These are phyloP conservation scores for Baeospora myosura DNA, from an alignment of 1,284 basidiomycete genomes.

Conservation along the genomic window DNA sequence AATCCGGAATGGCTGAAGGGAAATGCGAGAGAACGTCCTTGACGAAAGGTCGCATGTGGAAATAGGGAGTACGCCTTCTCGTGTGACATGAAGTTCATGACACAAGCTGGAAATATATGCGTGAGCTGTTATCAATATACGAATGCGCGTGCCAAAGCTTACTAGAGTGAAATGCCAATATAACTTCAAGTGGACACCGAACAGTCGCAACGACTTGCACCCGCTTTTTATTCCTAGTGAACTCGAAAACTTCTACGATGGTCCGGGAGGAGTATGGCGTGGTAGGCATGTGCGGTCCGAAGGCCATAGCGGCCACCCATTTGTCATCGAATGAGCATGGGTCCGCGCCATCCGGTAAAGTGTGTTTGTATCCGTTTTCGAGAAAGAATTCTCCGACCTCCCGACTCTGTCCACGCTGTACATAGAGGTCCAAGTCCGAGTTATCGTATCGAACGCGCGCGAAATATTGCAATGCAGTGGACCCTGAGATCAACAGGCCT, in stretches of 20 bases:
- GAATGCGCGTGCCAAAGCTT: neutral
- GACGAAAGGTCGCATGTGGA: slow-evolving; percentile 22
- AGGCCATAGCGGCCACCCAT: too few species aligned
- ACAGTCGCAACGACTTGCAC: neutral
- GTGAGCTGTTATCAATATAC: neutral
- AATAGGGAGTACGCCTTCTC: slow-evolving; percentile 21
- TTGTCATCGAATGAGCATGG: too few species aligned
- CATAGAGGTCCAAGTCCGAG: slow-evolving; percentile 43
- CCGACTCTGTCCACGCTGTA: slow-evolving; percentile 19
- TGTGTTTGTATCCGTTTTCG: slow-evolving; percentile 25
- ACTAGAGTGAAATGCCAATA: slow-evolving; percentile 4
- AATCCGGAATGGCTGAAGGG: slow-evolving; percentile 5
- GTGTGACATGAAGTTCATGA: slow-evolving; percentile 22
- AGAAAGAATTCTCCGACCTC: slow-evolving; percentile 24
- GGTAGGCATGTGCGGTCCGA: neutral
- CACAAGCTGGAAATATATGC: slow-evolving; percentile 13
- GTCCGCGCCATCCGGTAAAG: too few species aligned
- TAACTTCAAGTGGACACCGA: neutral
- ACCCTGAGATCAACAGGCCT: slow-evolving; percentile 41
- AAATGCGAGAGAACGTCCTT: slow-evolving; percentile 15
- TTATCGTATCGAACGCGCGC: slow-evolving; percentile 34
- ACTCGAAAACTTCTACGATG: slow-evolving; percentile 1
- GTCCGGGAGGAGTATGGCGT: neutral
- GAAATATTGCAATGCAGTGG: slow-evolving; percentile 42
- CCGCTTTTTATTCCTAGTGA: neutral